Percentiles rank a stretch among this genome's conserved stretches.
Conservation (phyloP, 345 rosid species). For the Laguncularia racemosa region DNA sequence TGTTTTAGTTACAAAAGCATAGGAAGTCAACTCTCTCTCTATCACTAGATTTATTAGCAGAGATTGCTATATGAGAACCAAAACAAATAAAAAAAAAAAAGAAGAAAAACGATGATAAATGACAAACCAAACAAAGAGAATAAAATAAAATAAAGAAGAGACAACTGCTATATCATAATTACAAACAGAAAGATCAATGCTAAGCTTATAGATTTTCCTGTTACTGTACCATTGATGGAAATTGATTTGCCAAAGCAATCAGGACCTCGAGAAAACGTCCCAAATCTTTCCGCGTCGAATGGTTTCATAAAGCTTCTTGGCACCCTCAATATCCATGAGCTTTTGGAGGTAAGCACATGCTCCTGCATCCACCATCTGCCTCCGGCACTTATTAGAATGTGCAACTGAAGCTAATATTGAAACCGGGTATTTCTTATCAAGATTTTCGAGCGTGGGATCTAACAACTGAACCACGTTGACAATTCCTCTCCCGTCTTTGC, state of each 20-base stretch:
- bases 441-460: slow-evolving; percentile 47
- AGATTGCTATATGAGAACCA: too few species aligned
- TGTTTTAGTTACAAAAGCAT: too few species aligned
- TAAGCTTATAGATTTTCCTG: too few species aligned
- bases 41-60: too few species aligned
- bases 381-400: slow-evolving; percentile 67
- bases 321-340: slow-evolving; percentile 74
- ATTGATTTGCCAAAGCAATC: too few species aligned
- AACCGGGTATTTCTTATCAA: slow-evolving; percentile 60
- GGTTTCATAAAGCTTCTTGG: slow-evolving; percentile 68
- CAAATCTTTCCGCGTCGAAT: slow-evolving; percentile 71
- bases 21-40: too few species aligned
- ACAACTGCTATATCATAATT: background rate
- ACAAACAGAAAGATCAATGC: too few species aligned
- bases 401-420: slow-evolving; percentile 45
- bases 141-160: background rate
- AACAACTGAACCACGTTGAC: slow-evolving; percentile 52
- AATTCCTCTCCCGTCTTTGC: slow-evolving; percentile 55
- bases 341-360: slow-evolving; percentile 66
- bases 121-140: too few species aligned
- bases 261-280: slow-evolving; percentile 41
- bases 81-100: too few species aligned
- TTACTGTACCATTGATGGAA: too few species aligned
- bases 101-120: too few species aligned
- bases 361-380: slow-evolving; percentile 66